Base-by-base conservation (phyloP, 2,329 filamentous ascomycete genomes). In the Pseudodiploospora longispora region DNA sequence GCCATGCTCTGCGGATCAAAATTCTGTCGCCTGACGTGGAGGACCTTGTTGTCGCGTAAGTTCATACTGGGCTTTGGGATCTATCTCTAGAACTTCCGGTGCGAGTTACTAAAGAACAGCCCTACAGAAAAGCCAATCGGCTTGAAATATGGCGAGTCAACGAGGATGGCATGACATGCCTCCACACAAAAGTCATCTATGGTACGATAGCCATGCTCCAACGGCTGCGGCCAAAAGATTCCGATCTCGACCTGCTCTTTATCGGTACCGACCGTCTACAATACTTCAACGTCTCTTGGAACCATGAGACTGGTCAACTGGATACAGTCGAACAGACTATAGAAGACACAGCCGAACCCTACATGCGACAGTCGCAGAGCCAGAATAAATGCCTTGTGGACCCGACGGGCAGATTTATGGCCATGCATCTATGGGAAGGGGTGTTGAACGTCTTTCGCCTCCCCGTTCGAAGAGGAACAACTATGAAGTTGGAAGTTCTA, bases 241-340 rank as follows among this genome's bases (percentile, higher is more conserved):
- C 83, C 29, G 66, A 74, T 5, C 87, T 82, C 39, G 89, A 97
- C 54, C 80, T 96, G 49, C 78, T 98, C 48, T 95, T 98, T 60
- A 77, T 98, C 46, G 91, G 89, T 40, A 98, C 93, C 38, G 85
- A 95, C 59, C 81, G 85, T 44, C 85, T 87, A 54, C 83, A 89
- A 56, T 97, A 95, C 67, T 95, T 97, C 63, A 95, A 88, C 2
- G 65, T 95, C 19, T 81, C 76, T 10, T 98, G 93, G 90, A 82
- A 96, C 55, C 57, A 74, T 1, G 64, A 75, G 59, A 69, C 58
- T 4, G 64, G 64, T 19, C 61, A 69, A 46, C 62, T 83, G 3
- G 70, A 76, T 6, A 77, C 73, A 0, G 59, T 75, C 27, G 68
- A 74, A 53, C 68, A 74, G 56, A 55, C 66, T 1, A 74, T 78